Conservation (phyloP, 805 yeast genomes). For the Barnettozyma botsteinii region DNA sequence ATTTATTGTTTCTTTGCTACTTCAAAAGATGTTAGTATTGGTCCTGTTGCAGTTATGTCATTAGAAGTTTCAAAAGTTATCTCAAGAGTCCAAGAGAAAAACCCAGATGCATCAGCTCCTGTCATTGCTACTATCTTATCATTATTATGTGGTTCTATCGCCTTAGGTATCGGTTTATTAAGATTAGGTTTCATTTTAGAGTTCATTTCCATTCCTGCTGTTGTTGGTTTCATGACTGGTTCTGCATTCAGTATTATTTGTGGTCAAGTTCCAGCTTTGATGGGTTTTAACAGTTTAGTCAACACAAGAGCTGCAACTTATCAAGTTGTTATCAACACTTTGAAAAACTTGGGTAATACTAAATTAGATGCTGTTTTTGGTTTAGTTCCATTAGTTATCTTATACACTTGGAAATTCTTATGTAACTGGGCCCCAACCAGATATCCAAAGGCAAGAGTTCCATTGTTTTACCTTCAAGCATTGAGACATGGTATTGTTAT, state of each 20-base stretch:
- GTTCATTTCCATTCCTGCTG: slow-evolving; percentile 86
- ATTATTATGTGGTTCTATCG: slow-evolving; percentile 78
- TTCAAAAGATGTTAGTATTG: slow-evolving; percentile 90
- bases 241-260: slow-evolving; percentile 77
- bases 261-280: slow-evolving; percentile 83
- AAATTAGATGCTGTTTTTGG: slow-evolving; percentile 88
- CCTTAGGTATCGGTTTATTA: slow-evolving; percentile 75
- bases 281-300: slow-evolving; percentile 66
- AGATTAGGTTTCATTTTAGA: slow-evolving; percentile 87
- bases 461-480: slow-evolving; percentile 67
- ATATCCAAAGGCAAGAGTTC: slow-evolving; percentile 47
- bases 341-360: slow-evolving; percentile 65
- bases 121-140: slow-evolving; percentile 76
- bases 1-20: slow-evolving; percentile 90
- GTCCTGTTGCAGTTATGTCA: slow-evolving; percentile 97
- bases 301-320: slow-evolving; percentile 72
- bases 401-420: slow-evolving; percentile 64
- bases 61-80: slow-evolving; percentile 76
- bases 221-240: slow-evolving; percentile 92
- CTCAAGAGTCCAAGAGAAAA: slow-evolving; percentile 49
- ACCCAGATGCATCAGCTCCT: slow-evolving; percentile 49
- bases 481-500: slow-evolving; percentile 79
- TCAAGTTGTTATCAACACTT: slow-evolving; percentile 59
- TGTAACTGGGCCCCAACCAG: slow-evolving; percentile 57
- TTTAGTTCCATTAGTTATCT: slow-evolving; percentile 61